Evolutionary conservation across 2,329 filamentous ascomycete genomes (phyloP).

Genomic region (Apiospora saccharicola): DNA sequence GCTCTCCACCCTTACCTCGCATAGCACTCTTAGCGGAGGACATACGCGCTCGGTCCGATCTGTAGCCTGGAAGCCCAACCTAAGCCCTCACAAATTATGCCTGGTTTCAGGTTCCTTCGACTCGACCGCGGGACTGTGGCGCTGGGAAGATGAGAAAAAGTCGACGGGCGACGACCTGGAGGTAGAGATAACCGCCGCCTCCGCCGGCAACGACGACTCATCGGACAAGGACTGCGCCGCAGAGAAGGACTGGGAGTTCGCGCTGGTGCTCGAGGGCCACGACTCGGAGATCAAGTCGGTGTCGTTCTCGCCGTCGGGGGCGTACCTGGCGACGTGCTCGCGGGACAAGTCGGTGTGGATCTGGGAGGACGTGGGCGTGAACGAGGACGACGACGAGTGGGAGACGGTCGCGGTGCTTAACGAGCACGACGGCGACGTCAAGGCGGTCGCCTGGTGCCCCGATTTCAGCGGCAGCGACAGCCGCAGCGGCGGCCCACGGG

Average conservation of each 20-base stretch:
- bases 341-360: slow-evolving; percentile 97
- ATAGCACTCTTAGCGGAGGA: slow-evolving; percentile 83
- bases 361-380: slow-evolving; percentile 86
- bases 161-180: slow-evolving; percentile 45
- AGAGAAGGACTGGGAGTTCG: slow-evolving; percentile 90
- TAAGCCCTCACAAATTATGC: slow-evolving; percentile 69
- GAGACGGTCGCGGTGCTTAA: slow-evolving; percentile 95
- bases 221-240: slow-evolving; percentile 59
- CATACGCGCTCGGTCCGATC: slow-evolving; percentile 90
- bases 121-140: slow-evolving; percentile 87
- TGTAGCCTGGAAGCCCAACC: slow-evolving; percentile 84
- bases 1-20: slow-evolving; percentile 78
- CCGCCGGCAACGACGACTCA: slow-evolving; percentile 37
- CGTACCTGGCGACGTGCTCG: slow-evolving; percentile 86
- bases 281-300: slow-evolving; percentile 91
- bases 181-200: slow-evolving; percentile 47
- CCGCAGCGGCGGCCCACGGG: slow-evolving; percentile 50
- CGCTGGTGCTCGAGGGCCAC: slow-evolving; percentile 91
- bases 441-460: slow-evolving; percentile 91
- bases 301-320: slow-evolving; percentile 75
- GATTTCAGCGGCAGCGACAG: slow-evolving; percentile 62
- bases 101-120: slow-evolving; percentile 95
- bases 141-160: slow-evolving; percentile 61
- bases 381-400: slow-evolving; percentile 88
- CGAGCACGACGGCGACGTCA: slow-evolving; percentile 95